These are phyloP conservation scores for Hortiboletus flavorubellus DNA, from an alignment of 768 basidiomycete species.

Conservation along the genomic window DNA sequence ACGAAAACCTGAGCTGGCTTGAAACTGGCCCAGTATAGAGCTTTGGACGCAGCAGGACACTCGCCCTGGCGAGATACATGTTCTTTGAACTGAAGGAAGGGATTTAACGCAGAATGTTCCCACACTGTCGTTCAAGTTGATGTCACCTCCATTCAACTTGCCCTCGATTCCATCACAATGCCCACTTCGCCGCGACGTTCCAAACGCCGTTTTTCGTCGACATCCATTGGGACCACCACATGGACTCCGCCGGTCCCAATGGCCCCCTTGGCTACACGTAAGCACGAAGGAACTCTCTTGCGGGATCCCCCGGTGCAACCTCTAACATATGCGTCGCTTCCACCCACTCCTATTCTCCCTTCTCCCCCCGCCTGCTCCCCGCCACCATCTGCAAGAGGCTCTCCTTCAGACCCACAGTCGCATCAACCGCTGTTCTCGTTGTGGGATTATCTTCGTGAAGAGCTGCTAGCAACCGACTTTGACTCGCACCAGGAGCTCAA, in stretches of 20 bases:
- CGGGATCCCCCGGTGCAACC: constrained; percentile 27
- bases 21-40: constrained; percentile 23
- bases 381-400: constrained; percentile 13
- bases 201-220: constrained; percentile 31
- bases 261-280: constrained; percentile 11
- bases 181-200: constrained; percentile 33
- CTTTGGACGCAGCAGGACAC: constrained; percentile 36
- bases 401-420: constrained; percentile 16
- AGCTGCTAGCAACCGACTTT: constrained; percentile 88
- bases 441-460: constrained; percentile 91
- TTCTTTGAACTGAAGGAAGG: not conserved
- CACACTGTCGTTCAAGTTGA: constrained; percentile 9
- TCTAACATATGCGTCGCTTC: constrained; percentile 67
- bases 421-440: constrained; percentile 64
- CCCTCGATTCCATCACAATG: constrained; percentile 13
- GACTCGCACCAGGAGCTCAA: constrained; percentile 92
- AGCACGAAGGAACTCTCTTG: constrained; percentile 6
- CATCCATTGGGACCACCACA: constrained; percentile 22
- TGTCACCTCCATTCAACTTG: not conserved
- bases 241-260: constrained; percentile 21
- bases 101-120: constrained; percentile 3
- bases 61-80: constrained; percentile 37
- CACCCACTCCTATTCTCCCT: constrained; percentile 64
- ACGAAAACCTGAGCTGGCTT: constrained; percentile 41
- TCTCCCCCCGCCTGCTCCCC: constrained; percentile 37